Evolutionary conservation across 2,329 filamentous ascomycete genomes (phyloP), one percentile per base, ranked within the genome.

Genomic region (Exophiala lecanii-corni): DNA sequence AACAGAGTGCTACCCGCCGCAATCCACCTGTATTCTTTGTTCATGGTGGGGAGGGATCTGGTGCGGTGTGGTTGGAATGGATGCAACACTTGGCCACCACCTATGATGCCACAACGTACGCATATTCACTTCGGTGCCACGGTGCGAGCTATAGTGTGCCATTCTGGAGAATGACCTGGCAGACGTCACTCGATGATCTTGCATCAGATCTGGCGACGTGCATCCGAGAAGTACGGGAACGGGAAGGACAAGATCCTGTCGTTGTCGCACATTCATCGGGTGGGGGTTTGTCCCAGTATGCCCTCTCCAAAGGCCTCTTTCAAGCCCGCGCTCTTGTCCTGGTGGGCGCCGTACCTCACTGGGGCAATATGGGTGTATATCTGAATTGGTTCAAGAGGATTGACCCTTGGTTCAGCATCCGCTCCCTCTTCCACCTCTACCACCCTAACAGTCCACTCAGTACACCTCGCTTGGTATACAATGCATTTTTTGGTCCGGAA

Each of bases 11-110:
- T 15, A n/a, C 67, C 12, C 50, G 57, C 10, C 40, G 31, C 36
- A 35, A 57, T 10, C 57, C 64, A 7, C 67, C 71, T 2, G 57
- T 77, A 7, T 68, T 76, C 60, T 76, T 78, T 59, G 62, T 69
- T 26, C 74, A 78, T 50, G 75, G 74, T 30, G 73, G 74, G 36
- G 75, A 76, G 63, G 75, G 74, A 28, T 65, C 64, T 41, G 76
- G 74, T 5, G 69, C 67, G 55, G 66, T 76, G 13, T 78, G 73
- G 72, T 61, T 69, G 6, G 64, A 69, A 33, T 79, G 74, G 52
- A 70, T 79, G 65, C 60, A 60, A 16, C 73, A 64, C 52, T 68
- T 78, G 39, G 61, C 71, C 2, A 49, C 59, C 4, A 57, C 58
- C 17, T 32, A 31, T 18, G 68, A 70, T 10, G 38, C 40, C 47